A percentile compares a stretch with the other conserved stretches of the same genome.
Evolutionary conservation across 768 basidiomycete species (phyloP).

Genomic region (Myochromella boudieri): DNA sequence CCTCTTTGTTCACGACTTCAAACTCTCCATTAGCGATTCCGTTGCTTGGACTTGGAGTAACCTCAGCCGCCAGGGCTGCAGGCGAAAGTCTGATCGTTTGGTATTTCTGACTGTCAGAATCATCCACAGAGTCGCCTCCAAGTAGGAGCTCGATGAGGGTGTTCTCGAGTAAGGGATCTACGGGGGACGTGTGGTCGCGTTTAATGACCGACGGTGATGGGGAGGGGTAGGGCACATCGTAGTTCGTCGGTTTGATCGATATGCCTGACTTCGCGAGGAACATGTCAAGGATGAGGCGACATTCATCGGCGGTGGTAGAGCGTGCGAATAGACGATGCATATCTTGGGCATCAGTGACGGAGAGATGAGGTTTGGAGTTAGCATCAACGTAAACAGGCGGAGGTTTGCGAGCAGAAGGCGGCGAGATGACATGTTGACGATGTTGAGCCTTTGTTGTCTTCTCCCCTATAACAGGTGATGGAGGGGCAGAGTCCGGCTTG

Average conservation of each 20-base stretch:
- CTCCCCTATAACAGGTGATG: slow-evolving; percentile 1
- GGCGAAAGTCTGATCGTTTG: slow-evolving; percentile 6
- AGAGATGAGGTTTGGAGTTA: slow-evolving; percentile 23
- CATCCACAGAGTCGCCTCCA: slow-evolving; percentile 21
- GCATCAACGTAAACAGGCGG: slow-evolving; percentile 14
- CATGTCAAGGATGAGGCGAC: slow-evolving; percentile 82
- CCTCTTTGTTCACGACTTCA: neutral
- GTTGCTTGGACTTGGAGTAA: neutral
- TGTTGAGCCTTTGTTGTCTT: slow-evolving; percentile 6
- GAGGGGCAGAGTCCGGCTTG: neutral
- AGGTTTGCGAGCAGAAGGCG: slow-evolving; percentile 18
- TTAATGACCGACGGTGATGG: slow-evolving; percentile 33
- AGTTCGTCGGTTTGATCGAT: slow-evolving; percentile 28
- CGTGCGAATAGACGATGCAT: slow-evolving; percentile 65
- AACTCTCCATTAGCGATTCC: neutral
- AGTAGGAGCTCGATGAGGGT: slow-evolving; percentile 50
- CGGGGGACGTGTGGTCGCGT: slow-evolving; percentile 10
- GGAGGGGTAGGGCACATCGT: slow-evolving; percentile 31
- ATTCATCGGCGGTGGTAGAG: slow-evolving; percentile 80
- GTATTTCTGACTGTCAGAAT: slow-evolving; percentile 8
- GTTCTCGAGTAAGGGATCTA: slow-evolving; percentile 42
- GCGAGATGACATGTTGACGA: slow-evolving; percentile 2
- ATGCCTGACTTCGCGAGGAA: slow-evolving; percentile 67
- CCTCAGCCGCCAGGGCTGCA: neutral
- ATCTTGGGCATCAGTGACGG: slow-evolving; percentile 54